phyloP scores from a whole-genome alignment of 2,329 filamentous ascomycete species.

The Claviceps digitariae region DNA sequence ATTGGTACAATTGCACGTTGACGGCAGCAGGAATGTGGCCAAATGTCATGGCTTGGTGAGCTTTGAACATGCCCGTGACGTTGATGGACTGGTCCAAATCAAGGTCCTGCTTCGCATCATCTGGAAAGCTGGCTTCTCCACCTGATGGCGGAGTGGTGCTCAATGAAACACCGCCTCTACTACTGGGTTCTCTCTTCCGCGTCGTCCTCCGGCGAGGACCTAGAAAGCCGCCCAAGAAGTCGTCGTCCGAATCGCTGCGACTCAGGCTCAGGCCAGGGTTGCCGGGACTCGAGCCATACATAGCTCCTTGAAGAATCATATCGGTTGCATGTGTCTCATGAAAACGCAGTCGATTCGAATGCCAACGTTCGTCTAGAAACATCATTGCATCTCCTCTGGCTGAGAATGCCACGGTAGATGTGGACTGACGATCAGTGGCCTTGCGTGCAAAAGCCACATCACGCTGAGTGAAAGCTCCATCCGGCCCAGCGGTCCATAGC shows the following conservation, averaged over 20 bases:
- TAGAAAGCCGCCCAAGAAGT: constrained; percentile 47
- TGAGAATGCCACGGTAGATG: constrained; percentile 49
- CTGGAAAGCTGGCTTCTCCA: constrained; percentile 13
- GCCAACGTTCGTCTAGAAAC: constrained; percentile 45
- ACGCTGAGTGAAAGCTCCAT: constrained; percentile 49
- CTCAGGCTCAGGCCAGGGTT: constrained; percentile 40
- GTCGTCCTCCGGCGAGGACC: constrained; percentile 28
- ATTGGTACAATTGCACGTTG: constrained; percentile 39
- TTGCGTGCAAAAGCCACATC: constrained; percentile 52
- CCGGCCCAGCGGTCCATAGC: constrained; percentile 51
- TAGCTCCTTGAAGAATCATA: constrained; percentile 23
- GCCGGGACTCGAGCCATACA: constrained; percentile 35
- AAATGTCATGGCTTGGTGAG: constrained; percentile 50
- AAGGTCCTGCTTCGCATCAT: constrained; percentile 29
- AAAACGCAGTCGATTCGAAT: constrained; percentile 28
- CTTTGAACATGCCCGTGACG: constrained; percentile 41
- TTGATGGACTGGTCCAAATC: constrained; percentile 44
- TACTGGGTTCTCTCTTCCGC: constrained; percentile 29
- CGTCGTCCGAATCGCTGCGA: constrained; percentile 52
- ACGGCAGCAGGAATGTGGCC: constrained; percentile 40
- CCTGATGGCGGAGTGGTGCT: constrained; percentile 42
- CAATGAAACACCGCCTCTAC: constrained; percentile 28
- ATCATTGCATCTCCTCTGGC: constrained; percentile 45
- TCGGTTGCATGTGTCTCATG: constrained; percentile 21
- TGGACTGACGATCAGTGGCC: constrained; percentile 47